Base-by-base conservation (phyloP, 108 stramenopile genomes). In the Ochromonas danica region DNA sequence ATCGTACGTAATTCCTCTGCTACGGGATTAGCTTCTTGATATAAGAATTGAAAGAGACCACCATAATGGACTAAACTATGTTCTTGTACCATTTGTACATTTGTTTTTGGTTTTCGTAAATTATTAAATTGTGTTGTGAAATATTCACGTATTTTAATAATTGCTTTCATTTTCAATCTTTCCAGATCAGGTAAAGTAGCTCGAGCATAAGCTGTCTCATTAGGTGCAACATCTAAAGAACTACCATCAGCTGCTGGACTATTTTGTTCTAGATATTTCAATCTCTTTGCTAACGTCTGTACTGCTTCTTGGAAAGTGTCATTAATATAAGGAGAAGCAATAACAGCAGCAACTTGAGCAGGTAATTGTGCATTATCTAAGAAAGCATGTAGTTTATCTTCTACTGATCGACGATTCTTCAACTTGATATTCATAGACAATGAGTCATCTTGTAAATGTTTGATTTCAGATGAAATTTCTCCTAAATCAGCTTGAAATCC, bases 401-500 rank as follows among this genome's bases (percentile, higher is more conserved):
- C 95, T n/a, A 94, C 96, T 38, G 87, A 81, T 40, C 94, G 87
- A 41, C 97, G 89, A 83, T 99, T 99, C 40, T 90, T 78, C 0
- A 98, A 88, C 71, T 96, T 85, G 62, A 83, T 77, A 39, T 79
- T 94, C 82, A 97, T 85, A n/a, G 89, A 85, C 41, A 92, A 80
- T 2, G 90, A 89, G 63, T 97, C 95, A 42, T 95, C 93, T 88
- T 97, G 97, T 27, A 99, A 85, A 43, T 92, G 88, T 45, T 91
- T 90, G 81, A 99, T 98, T 71, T 99, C 98, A 1, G 91, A 93
- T 42, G 90, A 91, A 71, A 98, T 91, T 35, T 94, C 95, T 42
- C 96, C 97, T 40, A 99, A 86, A 83, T 99, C 96, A 0, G 96
- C 95, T 82, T 99, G 96, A 82, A 99, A 99, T 1, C 97, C 96